Evolutionary conservation across 78 protist genomes (phyloP).

Genomic region (Dictyostelium capitatum): DNA sequence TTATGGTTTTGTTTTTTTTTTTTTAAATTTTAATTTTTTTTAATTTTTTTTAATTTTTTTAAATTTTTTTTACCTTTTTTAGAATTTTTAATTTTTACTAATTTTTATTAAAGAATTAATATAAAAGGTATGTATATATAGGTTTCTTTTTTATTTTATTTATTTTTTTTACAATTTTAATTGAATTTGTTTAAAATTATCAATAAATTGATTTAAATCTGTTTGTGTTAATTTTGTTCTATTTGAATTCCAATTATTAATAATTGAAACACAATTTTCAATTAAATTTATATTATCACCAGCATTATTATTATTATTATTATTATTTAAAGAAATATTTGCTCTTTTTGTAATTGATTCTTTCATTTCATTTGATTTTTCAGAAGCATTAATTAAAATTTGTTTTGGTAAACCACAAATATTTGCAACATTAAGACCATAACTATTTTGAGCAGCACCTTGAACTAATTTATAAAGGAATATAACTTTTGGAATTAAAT

Average conservation of each 20-base stretch:
- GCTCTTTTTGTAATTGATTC: constrained; percentile 37
- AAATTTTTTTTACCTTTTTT: too few species aligned
- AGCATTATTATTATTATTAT: neutral
- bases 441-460: constrained; percentile 55
- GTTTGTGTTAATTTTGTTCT: neutral
- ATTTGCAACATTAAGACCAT: constrained; percentile 81
- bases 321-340: neutral
- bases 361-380: constrained; percentile 68
- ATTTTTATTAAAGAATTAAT: too few species aligned
- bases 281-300: neutral
- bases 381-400: neutral
- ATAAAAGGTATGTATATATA: too few species aligned
- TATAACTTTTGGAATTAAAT: constrained; percentile 33
- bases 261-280: neutral
- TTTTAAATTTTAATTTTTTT: too few species aligned
- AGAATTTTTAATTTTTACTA: too few species aligned
- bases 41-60: too few species aligned
- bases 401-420: constrained; percentile 69
- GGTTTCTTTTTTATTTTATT: neutral
- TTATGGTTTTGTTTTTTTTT: too few species aligned
- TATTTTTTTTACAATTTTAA: neutral
- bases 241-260: constrained; percentile 9
- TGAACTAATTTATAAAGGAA: constrained; percentile 77
- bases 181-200: constrained; percentile 4
- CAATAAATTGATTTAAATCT: neutral